A percentile compares a stretch with the other conserved stretches of the same genome.
Evolutionary conservation across 495 filamentous ascomycete genomes (phyloP).

Genomic region (Cercophora scortea): DNA sequence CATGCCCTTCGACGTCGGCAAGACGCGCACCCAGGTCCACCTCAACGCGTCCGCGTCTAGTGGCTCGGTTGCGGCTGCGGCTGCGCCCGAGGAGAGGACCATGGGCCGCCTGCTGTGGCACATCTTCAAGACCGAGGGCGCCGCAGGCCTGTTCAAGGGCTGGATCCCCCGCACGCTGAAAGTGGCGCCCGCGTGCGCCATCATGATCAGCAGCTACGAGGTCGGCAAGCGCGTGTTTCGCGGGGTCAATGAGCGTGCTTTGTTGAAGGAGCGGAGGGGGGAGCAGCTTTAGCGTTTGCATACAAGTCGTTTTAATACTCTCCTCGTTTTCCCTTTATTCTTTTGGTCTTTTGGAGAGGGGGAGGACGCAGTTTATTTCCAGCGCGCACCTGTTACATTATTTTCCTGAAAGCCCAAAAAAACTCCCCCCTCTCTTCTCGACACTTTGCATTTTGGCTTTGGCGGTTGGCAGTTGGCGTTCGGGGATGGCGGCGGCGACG

Average conservation of each 20-base stretch:
- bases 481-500: too few species aligned
- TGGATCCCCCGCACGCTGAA: slow-evolving; percentile 89
- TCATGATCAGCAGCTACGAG: slow-evolving; percentile 98
- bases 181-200: slow-evolving; percentile 94
- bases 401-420: too few species aligned
- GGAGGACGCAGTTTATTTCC: too few species aligned
- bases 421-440: too few species aligned
- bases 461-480: too few species aligned
- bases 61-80: slow-evolving; percentile 10
- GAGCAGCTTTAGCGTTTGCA: background rate
- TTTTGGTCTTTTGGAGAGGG: too few species aligned
- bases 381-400: too few species aligned
- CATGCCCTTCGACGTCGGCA: slow-evolving; percentile 95
- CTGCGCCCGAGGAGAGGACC: slow-evolving; percentile 58
- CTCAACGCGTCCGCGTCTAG: slow-evolving; percentile 35
- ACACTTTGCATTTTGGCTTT: too few species aligned
- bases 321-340: too few species aligned
- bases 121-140: slow-evolving; percentile 80
- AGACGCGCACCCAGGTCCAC: slow-evolving; percentile 85
- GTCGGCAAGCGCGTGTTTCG: slow-evolving; percentile 84
- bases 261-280: slow-evolving; percentile 8
- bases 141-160: slow-evolving; percentile 75
- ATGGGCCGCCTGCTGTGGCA: slow-evolving; percentile 78
- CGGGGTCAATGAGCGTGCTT: slow-evolving; percentile 62
- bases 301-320: too few species aligned